Evolutionary conservation across 306 rosid genomes (phyloP).

Genomic region (Ceratonia siliqua): DNA sequence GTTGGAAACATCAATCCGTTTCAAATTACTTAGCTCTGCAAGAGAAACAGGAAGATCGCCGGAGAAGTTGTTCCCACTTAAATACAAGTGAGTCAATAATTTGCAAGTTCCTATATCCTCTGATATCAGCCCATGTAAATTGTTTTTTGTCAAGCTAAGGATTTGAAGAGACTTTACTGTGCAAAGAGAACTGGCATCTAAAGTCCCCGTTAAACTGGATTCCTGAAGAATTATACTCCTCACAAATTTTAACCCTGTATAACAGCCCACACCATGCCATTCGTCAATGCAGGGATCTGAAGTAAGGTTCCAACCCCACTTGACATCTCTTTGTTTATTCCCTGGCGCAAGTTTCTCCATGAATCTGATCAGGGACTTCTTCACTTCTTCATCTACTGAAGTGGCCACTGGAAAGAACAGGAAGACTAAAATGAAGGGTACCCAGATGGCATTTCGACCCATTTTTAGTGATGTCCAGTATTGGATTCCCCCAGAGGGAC

Average conservation of each 20-base stretch:
- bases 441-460: constrained; percentile 43
- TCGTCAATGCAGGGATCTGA: constrained; percentile 47
- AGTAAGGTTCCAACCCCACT: constrained; percentile 48
- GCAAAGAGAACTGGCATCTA: constrained; percentile 45
- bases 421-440: constrained; percentile 32
- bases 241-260: constrained; percentile 8
- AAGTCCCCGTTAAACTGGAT: constrained; percentile 27
- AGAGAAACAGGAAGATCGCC: constrained; percentile 47
- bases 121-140: constrained; percentile 37
- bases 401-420: constrained; percentile 30
- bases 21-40: constrained; percentile 33
- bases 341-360: constrained; percentile 60
- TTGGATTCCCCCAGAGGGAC: no score
- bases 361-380: constrained; percentile 47
- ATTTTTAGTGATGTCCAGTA: constrained; percentile 48
- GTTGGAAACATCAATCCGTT: constrained; percentile 33
- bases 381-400: constrained; percentile 51
- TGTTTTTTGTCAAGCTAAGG: constrained; percentile 43
- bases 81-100: constrained; percentile 36
- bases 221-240: constrained; percentile 34
- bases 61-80: constrained; percentile 43
- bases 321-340: constrained; percentile 24
- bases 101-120: constrained; percentile 43
- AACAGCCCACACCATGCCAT: constrained; percentile 45
- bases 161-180: neutral